Evolutionary conservation across 2,329 filamentous ascomycete genomes (phyloP).

Genomic region (Penicillium sp.): DNA sequence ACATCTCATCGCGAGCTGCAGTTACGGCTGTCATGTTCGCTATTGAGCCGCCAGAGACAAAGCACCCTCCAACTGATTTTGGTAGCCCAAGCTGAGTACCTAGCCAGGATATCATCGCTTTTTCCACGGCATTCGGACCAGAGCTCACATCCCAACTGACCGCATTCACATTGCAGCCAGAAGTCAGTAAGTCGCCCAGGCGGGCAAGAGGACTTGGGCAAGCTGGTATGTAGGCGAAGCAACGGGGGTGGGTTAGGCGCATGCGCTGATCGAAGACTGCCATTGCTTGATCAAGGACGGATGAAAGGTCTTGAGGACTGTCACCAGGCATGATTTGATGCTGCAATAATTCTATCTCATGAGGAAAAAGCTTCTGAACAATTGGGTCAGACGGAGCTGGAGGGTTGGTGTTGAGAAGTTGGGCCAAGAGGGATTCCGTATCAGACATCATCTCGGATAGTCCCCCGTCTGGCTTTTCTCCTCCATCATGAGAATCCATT

Average conservation of each 20-base stretch:
- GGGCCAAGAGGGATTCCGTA: background rate
- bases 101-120: conserved; percentile 15
- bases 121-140: background rate
- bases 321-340: background rate
- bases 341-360: background rate
- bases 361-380: background rate
- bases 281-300: background rate
- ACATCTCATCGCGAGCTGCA: conserved; percentile 23
- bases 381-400: background rate
- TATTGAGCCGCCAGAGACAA: conserved; percentile 26
- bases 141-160: background rate
- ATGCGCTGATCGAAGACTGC: background rate
- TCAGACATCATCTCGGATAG: background rate
- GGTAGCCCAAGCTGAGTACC: conserved; percentile 15
- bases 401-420: background rate
- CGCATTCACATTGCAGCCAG: background rate
- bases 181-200: background rate
- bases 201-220: background rate
- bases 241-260: background rate
- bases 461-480: background rate
- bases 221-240: background rate
- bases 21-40: conserved; percentile 25
- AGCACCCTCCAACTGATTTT: conserved; percentile 17
- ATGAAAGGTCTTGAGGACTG: background rate
- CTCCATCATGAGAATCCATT: background rate